Conservation (phyloP, 345 rosid genomes). For the Sisymbrium irio region DNA sequence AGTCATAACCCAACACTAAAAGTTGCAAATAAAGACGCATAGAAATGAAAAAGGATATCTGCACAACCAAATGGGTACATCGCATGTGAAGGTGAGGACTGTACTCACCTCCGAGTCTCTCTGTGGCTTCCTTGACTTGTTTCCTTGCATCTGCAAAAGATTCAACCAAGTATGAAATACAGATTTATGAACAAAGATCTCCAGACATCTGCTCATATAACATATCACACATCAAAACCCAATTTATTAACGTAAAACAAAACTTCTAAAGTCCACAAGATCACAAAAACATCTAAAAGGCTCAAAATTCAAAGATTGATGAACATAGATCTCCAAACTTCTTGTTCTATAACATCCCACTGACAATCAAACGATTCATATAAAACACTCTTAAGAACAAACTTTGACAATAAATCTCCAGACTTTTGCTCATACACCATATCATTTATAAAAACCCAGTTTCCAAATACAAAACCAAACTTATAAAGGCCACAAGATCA, state of each 20-base stretch:
- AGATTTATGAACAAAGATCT: not conserved
- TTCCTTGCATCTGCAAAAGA: constrained; percentile 71
- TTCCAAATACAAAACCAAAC: not conserved
- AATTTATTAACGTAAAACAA: not conserved
- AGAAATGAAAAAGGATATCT: constrained; percentile 66
- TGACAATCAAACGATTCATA: not conserved
- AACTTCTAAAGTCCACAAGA: not conserved
- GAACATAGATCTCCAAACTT: not conserved
- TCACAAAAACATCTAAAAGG: not conserved
- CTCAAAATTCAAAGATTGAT: not conserved
- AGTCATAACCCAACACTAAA: not conserved
- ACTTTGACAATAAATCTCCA: no score
- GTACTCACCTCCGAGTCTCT: constrained; percentile 86
- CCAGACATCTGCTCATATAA: not conserved
- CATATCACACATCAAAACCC: not conserved
- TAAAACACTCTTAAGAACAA: no score
- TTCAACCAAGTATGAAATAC: constrained; percentile 7
- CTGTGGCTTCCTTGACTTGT: constrained; percentile 92
- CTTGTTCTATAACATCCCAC: not conserved
- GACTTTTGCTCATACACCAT: no score
- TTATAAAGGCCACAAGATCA: not conserved
- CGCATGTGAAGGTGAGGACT: constrained; percentile 76
- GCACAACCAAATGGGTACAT: constrained; percentile 94
- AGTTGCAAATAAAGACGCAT: not conserved
- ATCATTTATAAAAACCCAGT: no score